Percentiles rank a stretch among this genome's conserved stretches.
Conservation (phyloP, 2,329 filamentous ascomycete genomes). For the Phialophora chinensis region DNA sequence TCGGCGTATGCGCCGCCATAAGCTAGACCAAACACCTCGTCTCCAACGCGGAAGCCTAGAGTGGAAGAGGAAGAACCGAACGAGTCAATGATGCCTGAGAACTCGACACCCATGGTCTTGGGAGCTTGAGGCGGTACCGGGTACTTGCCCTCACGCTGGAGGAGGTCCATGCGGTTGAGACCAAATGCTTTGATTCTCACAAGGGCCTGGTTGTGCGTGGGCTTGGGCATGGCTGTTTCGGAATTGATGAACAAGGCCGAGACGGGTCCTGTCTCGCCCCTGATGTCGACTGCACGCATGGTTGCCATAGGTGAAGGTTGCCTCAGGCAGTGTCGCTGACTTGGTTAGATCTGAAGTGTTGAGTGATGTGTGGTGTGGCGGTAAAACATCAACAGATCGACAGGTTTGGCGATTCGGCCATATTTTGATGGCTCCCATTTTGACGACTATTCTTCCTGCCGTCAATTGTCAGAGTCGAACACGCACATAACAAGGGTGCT, state of each 20-base stretch:
- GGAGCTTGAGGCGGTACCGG: slow-evolving; percentile 54
- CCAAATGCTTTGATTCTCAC: slow-evolving; percentile 82
- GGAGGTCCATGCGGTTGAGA: slow-evolving; percentile 65
- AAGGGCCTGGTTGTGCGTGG: slow-evolving; percentile 71
- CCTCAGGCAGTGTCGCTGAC: too few species aligned
- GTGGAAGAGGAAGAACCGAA: slow-evolving; percentile 53
- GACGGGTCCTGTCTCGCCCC: slow-evolving; percentile 61
- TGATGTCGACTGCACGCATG: slow-evolving; percentile 52
- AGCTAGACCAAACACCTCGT: slow-evolving; percentile 72
- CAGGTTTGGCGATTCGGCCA: too few species aligned
- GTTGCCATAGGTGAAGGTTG: too few species aligned
- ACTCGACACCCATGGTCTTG: slow-evolving; percentile 55
- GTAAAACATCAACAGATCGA: too few species aligned
- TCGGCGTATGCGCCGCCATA: slow-evolving; percentile 91
- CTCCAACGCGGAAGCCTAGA: slow-evolving; percentile 38
- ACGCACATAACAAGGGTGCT: too few species aligned
- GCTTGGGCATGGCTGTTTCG: slow-evolving; percentile 51
- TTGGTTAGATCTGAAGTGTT: too few species aligned
- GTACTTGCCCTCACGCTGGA: slow-evolving; percentile 55
- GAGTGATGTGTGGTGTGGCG: too few species aligned
- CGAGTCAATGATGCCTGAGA: slow-evolving; percentile 54
- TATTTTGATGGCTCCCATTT: too few species aligned
- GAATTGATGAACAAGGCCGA: slow-evolving; percentile 61
- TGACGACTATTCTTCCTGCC: too few species aligned
- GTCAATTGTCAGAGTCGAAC: too few species aligned